These are phyloP conservation scores for Cladosporium velox DNA, from an alignment of 2,329 filamentous ascomycete genomes.

Conservation along the genomic window DNA sequence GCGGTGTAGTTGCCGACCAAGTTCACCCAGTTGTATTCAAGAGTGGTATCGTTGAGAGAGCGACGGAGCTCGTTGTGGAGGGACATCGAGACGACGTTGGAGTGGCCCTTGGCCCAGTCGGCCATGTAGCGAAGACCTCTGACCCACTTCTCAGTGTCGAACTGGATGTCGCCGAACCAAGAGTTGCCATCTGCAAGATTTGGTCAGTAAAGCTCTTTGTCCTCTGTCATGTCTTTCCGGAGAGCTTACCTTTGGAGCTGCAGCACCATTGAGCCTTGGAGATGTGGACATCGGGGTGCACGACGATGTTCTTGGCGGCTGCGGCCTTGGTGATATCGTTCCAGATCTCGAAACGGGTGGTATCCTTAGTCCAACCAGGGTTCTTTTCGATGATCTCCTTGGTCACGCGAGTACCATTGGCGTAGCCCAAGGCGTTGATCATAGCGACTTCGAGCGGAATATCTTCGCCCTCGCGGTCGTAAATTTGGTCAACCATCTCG, in stretches of 20 bases:
- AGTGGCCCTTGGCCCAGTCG: slow-evolving; percentile 29
- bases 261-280: slow-evolving; percentile 63
- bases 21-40: slow-evolving; percentile 30
- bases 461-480: slow-evolving; percentile 42
- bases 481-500: slow-evolving; percentile 46
- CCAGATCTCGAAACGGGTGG: slow-evolving; percentile 45
- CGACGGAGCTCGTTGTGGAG: slow-evolving; percentile 31
- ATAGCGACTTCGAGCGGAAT: slow-evolving; percentile 43
- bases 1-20: slow-evolving; percentile 31
- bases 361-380: slow-evolving; percentile 41
- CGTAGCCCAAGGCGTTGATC: slow-evolving; percentile 42
- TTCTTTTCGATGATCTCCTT: slow-evolving; percentile 42
- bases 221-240: background rate
- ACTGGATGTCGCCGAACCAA: slow-evolving; percentile 53
- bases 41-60: slow-evolving; percentile 28
- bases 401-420: slow-evolving; percentile 45
- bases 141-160: slow-evolving; percentile 29
- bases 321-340: slow-evolving; percentile 28
- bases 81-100: slow-evolving; percentile 33
- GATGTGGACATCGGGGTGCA: slow-evolving; percentile 65
- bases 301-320: slow-evolving; percentile 52
- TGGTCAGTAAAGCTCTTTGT: background rate
- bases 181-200: slow-evolving; percentile 53
- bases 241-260: slow-evolving; percentile 35
- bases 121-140: slow-evolving; percentile 30